Conservation (phyloP, 495 filamentous ascomycete species). For the Penicillium steckii region DNA sequence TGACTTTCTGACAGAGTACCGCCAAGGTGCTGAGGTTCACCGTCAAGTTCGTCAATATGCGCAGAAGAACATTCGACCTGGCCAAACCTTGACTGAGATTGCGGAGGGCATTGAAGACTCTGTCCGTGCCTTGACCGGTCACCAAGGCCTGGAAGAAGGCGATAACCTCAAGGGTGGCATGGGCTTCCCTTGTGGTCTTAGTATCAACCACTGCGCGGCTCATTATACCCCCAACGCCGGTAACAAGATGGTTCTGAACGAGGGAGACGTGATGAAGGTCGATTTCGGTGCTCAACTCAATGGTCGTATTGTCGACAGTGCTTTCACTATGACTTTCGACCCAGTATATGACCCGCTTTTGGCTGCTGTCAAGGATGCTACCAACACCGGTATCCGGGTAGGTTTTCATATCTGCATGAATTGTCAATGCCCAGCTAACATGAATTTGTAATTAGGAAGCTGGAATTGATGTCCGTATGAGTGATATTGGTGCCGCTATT, state of each 20-base stretch:
- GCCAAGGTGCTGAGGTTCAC: conserved; percentile 79
- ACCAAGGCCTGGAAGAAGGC: conserved; percentile 58
- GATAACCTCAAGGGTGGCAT: conserved; percentile 56
- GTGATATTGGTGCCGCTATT: conserved; percentile 60
- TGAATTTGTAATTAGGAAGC: conserved; percentile 47
- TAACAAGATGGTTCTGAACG: conserved; percentile 54
- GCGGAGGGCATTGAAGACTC: conserved; percentile 62
- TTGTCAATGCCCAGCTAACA: conserved; percentile 5
- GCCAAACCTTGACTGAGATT: conserved; percentile 56
- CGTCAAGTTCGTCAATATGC: conserved; percentile 60
- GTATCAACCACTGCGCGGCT: conserved; percentile 59
- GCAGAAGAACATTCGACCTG: conserved; percentile 55
- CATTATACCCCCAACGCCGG: conserved; percentile 66
- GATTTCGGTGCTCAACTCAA: conserved; percentile 67
- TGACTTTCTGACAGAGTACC: conserved; percentile 83
- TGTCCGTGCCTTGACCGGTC: conserved; percentile 54
- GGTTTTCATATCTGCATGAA: neutral
- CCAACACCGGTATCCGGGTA: conserved; percentile 59
- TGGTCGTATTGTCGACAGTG: conserved; percentile 64
- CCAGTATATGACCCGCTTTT: conserved; percentile 61
- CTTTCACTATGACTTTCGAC: conserved; percentile 63
- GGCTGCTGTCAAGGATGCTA: conserved; percentile 60
- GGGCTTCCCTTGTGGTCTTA: conserved; percentile 63
- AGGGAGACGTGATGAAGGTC: conserved; percentile 65
- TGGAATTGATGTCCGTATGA: conserved; percentile 61